phyloP scores from a whole-genome alignment of 805 yeast genomes.

The Maudiozyma turicensis region DNA sequence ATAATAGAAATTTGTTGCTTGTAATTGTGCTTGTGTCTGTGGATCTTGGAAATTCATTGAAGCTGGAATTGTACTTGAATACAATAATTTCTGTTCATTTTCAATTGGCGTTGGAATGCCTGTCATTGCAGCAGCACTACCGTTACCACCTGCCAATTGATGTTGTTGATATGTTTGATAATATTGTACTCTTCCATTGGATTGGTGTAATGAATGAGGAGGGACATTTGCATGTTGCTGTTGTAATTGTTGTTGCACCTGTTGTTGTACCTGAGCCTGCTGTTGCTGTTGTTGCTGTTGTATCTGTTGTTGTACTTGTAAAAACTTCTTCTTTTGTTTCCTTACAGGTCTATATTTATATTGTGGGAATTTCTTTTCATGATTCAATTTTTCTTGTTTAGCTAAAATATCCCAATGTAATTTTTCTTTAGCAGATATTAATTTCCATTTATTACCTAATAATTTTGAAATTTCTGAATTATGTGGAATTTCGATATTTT shows the following conservation, averaged over 20 bases:
- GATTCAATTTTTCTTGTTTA: slow-evolving; percentile 72
- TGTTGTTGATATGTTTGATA: background rate
- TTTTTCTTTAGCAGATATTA: slow-evolving; percentile 44
- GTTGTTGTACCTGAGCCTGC: slow-evolving; percentile 5
- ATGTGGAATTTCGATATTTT: slow-evolving; percentile 22
- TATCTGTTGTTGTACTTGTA: slow-evolving; percentile 8
- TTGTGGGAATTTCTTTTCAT: slow-evolving; percentile 78
- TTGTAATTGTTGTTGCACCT: slow-evolving; percentile 8
- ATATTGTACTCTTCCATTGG: background rate
- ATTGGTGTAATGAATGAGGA: background rate
- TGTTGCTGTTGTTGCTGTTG: slow-evolving; percentile 2
- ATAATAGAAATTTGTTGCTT: background rate
- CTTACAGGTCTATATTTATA: slow-evolving; percentile 64
- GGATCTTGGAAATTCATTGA: background rate
- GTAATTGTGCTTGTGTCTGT: background rate
- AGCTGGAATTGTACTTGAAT: background rate
- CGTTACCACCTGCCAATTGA: background rate
- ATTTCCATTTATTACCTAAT: slow-evolving; percentile 36
- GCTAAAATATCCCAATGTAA: slow-evolving; percentile 75
- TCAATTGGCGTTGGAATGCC: background rate
- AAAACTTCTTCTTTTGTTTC: slow-evolving; percentile 3
- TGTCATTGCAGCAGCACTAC: background rate
- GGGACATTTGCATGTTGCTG: background rate
- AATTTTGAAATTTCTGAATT: slow-evolving; percentile 47
- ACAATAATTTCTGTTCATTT: background rate